These are phyloP conservation scores for Globisporangium lucens DNA, from an alignment of 352 stramenopile genomes.

Conservation along the genomic window DNA sequence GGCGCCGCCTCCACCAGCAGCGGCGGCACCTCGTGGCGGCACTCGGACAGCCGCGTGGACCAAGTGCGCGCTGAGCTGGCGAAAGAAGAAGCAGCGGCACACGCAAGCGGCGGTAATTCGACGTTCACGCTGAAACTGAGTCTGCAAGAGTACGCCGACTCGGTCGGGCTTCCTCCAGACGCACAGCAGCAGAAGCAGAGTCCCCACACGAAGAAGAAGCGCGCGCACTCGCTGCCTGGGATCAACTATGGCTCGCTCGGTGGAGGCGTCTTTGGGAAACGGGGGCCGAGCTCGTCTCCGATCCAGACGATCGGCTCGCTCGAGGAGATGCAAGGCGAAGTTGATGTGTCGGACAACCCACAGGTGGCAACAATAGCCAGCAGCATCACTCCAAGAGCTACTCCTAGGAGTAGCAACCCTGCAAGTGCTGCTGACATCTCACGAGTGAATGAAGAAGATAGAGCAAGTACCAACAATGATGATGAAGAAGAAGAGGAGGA, in stretches of 20 bases:
- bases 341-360: not conserved
- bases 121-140: slow-evolving; percentile 21
- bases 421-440: not conserved
- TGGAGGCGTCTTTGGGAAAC: slow-evolving; percentile 3
- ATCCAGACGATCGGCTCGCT: slow-evolving; percentile 8
- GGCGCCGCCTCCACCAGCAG: not conserved
- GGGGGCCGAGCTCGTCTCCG: not conserved
- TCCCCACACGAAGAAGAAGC: slow-evolving; percentile 4
- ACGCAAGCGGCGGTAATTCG: slow-evolving; percentile 2
- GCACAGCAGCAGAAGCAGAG: not conserved
- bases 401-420: not conserved
- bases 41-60: slow-evolving; percentile 32
- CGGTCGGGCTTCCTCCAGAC: not conserved
- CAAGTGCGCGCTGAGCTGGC: slow-evolving; percentile 9
- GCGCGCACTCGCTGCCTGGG: slow-evolving; percentile 16
- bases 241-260: slow-evolving; percentile 1
- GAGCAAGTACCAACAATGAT: not conserved
- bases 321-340: slow-evolving; percentile 11
- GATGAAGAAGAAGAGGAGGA: slow-evolving; percentile 15
- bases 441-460: not conserved
- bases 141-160: slow-evolving; percentile 10
- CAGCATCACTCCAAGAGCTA: not conserved
- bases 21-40: slow-evolving; percentile 13
- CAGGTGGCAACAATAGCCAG: not conserved
- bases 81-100: slow-evolving; percentile 2